Conservation (phyloP, 805 yeast genomes). For the Lipomyces lipofer region DNA sequence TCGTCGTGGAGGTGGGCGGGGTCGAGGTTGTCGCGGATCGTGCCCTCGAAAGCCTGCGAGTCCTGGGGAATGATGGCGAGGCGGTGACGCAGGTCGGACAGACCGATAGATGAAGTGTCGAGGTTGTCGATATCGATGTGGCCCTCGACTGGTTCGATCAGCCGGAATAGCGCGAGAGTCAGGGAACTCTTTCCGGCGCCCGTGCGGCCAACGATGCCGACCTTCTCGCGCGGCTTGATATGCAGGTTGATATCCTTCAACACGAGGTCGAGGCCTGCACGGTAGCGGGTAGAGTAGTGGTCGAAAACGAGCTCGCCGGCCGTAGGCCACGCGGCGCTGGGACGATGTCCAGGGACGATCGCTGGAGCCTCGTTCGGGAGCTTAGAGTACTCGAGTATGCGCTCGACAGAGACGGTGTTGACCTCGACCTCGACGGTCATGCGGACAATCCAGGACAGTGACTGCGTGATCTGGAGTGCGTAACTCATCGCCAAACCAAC, state of each 20-base stretch:
- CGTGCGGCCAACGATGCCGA: constrained; percentile 95
- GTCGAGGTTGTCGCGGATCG: constrained; percentile 81
- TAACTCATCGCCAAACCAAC: constrained; percentile 93
- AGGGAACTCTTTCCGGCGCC: constrained; percentile 95
- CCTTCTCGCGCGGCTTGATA: constrained; percentile 73
- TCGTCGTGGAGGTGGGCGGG: constrained; percentile 70
- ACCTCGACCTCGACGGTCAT: constrained; percentile 99
- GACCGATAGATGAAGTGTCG: constrained; percentile 66
- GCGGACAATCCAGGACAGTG: constrained; percentile 95
- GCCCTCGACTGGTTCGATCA: constrained; percentile 77
- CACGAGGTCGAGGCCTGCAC: constrained; percentile 78
- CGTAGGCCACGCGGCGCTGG: constrained; percentile 71
- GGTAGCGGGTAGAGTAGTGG: constrained; percentile 79
- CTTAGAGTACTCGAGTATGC: constrained; percentile 84
- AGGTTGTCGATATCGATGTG: constrained; percentile 69
- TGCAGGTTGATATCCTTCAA: constrained; percentile 64
- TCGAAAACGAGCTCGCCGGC: constrained; percentile 66
- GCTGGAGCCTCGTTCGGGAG: constrained; percentile 83
- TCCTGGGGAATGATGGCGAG: constrained; percentile 91
- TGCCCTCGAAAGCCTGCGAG: constrained; percentile 87
- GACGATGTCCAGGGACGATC: constrained; percentile 62
- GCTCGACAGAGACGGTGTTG: constrained; percentile 93
- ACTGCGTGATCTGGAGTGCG: constrained; percentile 88
- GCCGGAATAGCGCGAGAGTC: constrained; percentile 79
- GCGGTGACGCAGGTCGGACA: constrained; percentile 72